A percentile compares a stretch with the other conserved stretches of the same genome.
phyloP scores from a whole-genome alignment of 2,329 filamentous ascomycete genomes.

The Aspergillus novofumigatus region DNA sequence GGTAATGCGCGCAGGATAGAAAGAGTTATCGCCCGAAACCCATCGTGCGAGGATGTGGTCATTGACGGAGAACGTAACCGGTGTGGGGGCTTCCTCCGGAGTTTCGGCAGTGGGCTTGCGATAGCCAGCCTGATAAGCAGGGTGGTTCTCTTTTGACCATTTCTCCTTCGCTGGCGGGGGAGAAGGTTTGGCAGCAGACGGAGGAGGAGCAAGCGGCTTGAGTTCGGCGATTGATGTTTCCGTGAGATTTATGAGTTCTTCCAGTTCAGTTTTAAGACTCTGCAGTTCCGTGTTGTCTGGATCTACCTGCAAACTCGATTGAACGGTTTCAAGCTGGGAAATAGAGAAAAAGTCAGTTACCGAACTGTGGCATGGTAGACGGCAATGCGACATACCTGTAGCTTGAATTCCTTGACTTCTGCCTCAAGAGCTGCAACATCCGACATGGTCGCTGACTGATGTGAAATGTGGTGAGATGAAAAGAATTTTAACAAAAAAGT shows the following conservation, averaged over 20 bases:
- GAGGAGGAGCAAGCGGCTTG: conserved; percentile 55
- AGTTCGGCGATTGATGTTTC: conserved; percentile 78
- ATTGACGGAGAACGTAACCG: conserved; percentile 72
- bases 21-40: conserved; percentile 80
- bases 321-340: conserved; percentile 70
- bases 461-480: neutral
- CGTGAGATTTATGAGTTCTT: conserved; percentile 73
- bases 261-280: conserved; percentile 73
- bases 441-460: conserved; percentile 30
- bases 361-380: neutral
- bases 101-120: conserved; percentile 40
- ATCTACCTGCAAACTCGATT: conserved; percentile 71
- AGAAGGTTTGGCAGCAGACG: conserved; percentile 43
- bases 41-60: conserved; percentile 89
- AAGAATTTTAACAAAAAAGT: neutral
- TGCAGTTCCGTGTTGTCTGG: conserved; percentile 75
- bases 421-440: conserved; percentile 43
- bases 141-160: conserved; percentile 77
- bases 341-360: conserved; percentile 7
- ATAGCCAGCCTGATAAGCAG: conserved; percentile 64
- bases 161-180: conserved; percentile 61
- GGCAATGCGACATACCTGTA: conserved; percentile 45
- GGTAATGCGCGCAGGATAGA: conserved; percentile 89
- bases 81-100: conserved; percentile 51
- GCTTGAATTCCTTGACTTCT: conserved; percentile 57